A percentile compares a stretch with the other conserved stretches of the same genome.
Conservation (phyloP, 768 basidiomycete genomes). For the Suillus brevipes region DNA sequence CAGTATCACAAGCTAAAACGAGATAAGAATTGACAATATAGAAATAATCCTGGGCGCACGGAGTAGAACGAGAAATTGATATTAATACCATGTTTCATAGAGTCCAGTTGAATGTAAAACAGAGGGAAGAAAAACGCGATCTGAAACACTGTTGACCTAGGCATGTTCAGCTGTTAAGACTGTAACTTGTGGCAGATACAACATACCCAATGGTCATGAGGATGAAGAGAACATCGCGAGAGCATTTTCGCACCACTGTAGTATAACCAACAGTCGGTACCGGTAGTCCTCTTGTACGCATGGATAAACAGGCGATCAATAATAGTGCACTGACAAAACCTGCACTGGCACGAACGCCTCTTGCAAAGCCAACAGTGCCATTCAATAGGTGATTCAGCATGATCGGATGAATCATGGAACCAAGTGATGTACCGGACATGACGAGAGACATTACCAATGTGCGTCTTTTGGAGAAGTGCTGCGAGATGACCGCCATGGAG, state of each 20-base stretch:
- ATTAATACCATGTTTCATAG: too few species aligned
- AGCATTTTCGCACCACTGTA: background rate
- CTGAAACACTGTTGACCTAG: too few species aligned
- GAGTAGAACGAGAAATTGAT: too few species aligned
- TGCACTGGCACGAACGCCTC: slow-evolving; percentile 41
- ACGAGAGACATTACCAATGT: slow-evolving; percentile 46
- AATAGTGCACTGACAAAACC: slow-evolving; percentile 38
- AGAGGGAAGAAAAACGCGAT: too few species aligned
- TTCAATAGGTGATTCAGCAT: slow-evolving; percentile 53
- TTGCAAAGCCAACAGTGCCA: slow-evolving; percentile 45
- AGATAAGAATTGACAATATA: too few species aligned
- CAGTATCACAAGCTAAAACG: too few species aligned
- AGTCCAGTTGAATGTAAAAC: too few species aligned
- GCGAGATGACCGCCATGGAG: slow-evolving; percentile 41
- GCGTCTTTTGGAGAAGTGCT: slow-evolving; percentile 43
- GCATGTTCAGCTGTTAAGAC: too few species aligned
- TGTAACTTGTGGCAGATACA: too few species aligned
- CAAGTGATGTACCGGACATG: slow-evolving; percentile 49
- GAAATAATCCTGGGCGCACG: too few species aligned
- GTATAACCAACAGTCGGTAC: background rate
- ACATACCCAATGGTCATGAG: background rate
- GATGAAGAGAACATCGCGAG: background rate
- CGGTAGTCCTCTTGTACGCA: slow-evolving; percentile 32
- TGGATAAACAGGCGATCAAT: slow-evolving; percentile 26
- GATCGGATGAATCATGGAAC: slow-evolving; percentile 58